Percentiles rank a stretch among this genome's conserved stretches.
phyloP scores from a whole-genome alignment of 2,329 filamentous ascomycete genomes.

The Aphanocladium album region DNA sequence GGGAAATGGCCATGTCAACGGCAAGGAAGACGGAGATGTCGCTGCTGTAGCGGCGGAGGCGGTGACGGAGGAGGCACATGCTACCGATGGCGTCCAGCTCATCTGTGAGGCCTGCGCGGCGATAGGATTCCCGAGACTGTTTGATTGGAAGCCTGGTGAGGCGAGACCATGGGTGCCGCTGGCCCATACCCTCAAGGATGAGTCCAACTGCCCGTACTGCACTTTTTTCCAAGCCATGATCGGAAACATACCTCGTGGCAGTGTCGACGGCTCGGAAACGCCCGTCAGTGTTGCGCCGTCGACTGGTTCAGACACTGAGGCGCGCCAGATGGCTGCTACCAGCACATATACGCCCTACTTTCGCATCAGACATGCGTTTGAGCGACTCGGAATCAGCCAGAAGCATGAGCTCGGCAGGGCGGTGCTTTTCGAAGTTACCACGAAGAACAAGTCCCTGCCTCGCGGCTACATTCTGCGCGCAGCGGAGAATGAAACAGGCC shows the following conservation, averaged over 20 bases:
- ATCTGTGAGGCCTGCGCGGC: constrained; percentile 28
- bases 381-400: constrained; percentile 31
- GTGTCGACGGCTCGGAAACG: constrained; percentile 17
- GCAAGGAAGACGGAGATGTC: background rate
- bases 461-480: constrained; percentile 33
- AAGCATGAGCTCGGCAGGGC: constrained; percentile 31
- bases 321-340: constrained; percentile 7
- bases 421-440: constrained; percentile 33
- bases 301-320: background rate
- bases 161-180: constrained; percentile 32
- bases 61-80: too few species aligned
- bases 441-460: constrained; percentile 30
- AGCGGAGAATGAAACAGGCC: constrained; percentile 21
- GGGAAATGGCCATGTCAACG: background rate
- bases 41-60: too few species aligned
- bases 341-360: constrained; percentile 34
- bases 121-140: constrained; percentile 31
- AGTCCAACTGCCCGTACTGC: constrained; percentile 32
- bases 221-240: constrained; percentile 33
- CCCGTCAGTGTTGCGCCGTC: background rate
- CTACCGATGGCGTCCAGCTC: background rate
- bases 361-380: constrained; percentile 34
- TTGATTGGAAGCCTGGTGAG: constrained; percentile 32
- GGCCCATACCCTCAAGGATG: constrained; percentile 26
- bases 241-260: constrained; percentile 4